Conservation (phyloP, 2,329 filamentous ascomycete species). For the Fusarium subglutinans region DNA sequence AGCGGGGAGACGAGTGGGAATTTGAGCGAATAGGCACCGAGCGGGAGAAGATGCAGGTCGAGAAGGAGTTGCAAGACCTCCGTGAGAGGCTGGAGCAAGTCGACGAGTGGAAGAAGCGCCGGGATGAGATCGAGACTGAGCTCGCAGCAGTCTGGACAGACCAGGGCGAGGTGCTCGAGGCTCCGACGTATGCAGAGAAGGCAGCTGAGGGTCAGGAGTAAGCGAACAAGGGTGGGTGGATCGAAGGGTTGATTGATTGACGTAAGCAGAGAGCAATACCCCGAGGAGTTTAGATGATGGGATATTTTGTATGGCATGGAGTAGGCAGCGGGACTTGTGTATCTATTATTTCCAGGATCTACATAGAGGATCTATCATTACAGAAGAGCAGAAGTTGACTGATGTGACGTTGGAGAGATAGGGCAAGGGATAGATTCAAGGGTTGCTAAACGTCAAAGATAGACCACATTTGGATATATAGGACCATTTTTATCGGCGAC, state of each 20-base stretch:
- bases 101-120: constrained; percentile 81
- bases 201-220: constrained; percentile 23
- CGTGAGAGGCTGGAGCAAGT: constrained; percentile 83
- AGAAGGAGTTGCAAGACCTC: constrained; percentile 88
- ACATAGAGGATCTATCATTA: constrained; percentile 9
- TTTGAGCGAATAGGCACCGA: constrained; percentile 94
- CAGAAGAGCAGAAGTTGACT: neutral
- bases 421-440: constrained; percentile 8
- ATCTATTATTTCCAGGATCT: constrained; percentile 4
- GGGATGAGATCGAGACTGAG: constrained; percentile 84
- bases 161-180: constrained; percentile 57
- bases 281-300: neutral
- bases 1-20: constrained; percentile 87
- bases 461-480: neutral
- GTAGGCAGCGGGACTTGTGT: constrained; percentile 5
- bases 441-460: neutral
- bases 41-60: constrained; percentile 90
- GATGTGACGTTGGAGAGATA: neutral
- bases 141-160: constrained; percentile 72
- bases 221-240: constrained; percentile 7
- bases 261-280: constrained; percentile 12
- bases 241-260: neutral
- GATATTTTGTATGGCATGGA: constrained; percentile 11
- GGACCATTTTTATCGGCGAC: neutral
- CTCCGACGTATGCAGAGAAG: constrained; percentile 54